phyloP scores from a whole-genome alignment of 2,329 filamentous ascomycete species.

The Alternaria consortialis region DNA sequence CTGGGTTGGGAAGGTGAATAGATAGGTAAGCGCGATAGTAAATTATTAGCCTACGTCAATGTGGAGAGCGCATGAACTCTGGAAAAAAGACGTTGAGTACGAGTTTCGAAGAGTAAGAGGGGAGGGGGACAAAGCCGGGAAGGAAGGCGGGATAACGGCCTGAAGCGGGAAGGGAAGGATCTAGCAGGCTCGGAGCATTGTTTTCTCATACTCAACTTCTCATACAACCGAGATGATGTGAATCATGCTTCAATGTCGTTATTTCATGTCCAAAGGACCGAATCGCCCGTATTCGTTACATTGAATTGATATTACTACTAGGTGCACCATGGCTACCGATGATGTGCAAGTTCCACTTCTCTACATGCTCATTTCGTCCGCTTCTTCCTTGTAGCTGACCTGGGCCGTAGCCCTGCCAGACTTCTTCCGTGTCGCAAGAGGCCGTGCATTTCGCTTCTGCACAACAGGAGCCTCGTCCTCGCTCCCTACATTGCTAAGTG shows the following conservation, averaged over 20 bases:
- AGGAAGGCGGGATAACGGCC: conserved; percentile 21
- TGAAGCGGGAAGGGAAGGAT: conserved; percentile 31
- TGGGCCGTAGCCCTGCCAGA: conserved; percentile 35
- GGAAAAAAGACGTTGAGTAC: not conserved
- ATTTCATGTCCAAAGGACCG: conserved; percentile 13
- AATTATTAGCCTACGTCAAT: conserved; percentile 3
- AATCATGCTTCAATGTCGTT: not conserved
- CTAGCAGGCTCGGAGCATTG: conserved; percentile 22
- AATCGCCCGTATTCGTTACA: not conserved
- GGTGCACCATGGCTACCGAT: not conserved
- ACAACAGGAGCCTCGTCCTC: conserved; percentile 33
- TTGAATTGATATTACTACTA: not conserved
- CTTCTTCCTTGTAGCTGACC: conserved; percentile 49
- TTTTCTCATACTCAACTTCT: conserved; percentile 6
- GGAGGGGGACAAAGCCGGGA: conserved; percentile 1
- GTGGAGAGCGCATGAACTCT: not conserved
- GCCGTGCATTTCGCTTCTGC: conserved; percentile 35
- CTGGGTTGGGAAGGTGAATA: conserved; percentile 25
- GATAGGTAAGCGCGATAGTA: conserved; percentile 16
- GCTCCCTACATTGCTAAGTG: conserved; percentile 53
- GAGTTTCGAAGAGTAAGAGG: not conserved
- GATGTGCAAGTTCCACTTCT: not conserved
- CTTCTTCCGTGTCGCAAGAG: conserved; percentile 37
- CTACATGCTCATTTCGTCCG: conserved; percentile 40
- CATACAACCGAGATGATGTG: conserved; percentile 3